phyloP scores from a whole-genome alignment of 2,329 filamentous ascomycete genomes.

The Fusarium coffeatum region DNA sequence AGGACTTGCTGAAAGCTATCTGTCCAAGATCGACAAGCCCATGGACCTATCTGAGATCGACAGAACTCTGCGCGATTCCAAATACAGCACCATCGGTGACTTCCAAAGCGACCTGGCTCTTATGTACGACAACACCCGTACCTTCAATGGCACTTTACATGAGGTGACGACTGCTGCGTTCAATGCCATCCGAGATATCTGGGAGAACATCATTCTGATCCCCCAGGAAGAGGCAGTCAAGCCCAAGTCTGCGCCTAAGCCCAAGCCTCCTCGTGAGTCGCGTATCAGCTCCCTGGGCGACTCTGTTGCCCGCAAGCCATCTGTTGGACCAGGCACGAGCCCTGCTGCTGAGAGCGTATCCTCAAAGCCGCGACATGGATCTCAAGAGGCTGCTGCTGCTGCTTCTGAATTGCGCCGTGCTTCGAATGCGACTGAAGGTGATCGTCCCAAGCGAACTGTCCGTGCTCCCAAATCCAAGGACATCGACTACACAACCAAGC shows the following conservation, averaged over 20 bases:
- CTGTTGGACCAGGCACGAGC: constrained; percentile 47
- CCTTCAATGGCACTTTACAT: constrained; percentile 86
- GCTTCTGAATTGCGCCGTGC: constrained; percentile 71
- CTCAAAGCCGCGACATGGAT: constrained; percentile 34
- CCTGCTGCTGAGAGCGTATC: constrained; percentile 43
- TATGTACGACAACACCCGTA: constrained; percentile 81
- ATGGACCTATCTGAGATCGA: constrained; percentile 91
- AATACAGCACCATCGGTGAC: constrained; percentile 75
- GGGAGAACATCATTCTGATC: constrained; percentile 59
- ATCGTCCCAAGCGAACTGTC: constrained; percentile 91
- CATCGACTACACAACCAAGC: constrained; percentile 81
- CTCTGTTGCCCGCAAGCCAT: constrained; percentile 45
- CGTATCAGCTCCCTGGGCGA: constrained; percentile 46
- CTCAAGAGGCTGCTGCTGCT: constrained; percentile 30
- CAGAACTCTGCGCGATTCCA: constrained; percentile 75
- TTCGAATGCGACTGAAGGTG: constrained; percentile 79
- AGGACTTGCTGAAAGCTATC: constrained; percentile 78
- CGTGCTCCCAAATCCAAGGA: constrained; percentile 92
- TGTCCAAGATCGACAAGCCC: constrained; percentile 75
- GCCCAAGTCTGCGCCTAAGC: constrained; percentile 61
- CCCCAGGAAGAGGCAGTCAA: constrained; percentile 67
- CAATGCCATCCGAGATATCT: constrained; percentile 67
- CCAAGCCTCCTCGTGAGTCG: constrained; percentile 53
- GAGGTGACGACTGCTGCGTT: constrained; percentile 71
- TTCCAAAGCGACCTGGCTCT: constrained; percentile 80